Base-by-base conservation (phyloP, 2,329 filamentous ascomycete genomes). In the Penicillium sp. region DNA sequence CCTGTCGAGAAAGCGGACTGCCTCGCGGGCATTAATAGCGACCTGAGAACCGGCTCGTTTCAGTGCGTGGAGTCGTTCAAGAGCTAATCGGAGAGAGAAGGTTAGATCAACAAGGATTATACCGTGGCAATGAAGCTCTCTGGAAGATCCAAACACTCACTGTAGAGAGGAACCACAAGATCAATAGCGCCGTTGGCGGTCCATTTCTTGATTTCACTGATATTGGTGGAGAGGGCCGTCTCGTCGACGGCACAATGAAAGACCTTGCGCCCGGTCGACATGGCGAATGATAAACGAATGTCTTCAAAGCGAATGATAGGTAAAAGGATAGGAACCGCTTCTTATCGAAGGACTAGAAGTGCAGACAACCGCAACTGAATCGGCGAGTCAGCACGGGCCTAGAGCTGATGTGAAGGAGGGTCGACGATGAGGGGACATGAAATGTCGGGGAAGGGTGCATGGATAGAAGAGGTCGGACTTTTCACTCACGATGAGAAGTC, bases 161-260 rank as follows among this genome's bases (percentile, higher is more conserved):
- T 78, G 64, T 77, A 77, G 30, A 78, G 69, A 47, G 77, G 77
- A 47, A 79, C 74, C 46, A 77, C 71, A 33, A 79, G 70, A 52
- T 71, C 75, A 45, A 79, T 72, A 31, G 71, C 68, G 28, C 75
- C 75, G 47, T 75, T 72, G 22, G 72, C 69, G 41, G 76, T 74
- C 74, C 76, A 78, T 62, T 70, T 71, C 63, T 78, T 78, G 52
- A 79, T 75, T 60, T 78, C 76, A 49, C 73, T 74, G 55, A 79
- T 75, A 52, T 75, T 77, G 43, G 75, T 74, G 39, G 74, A 76
- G 48, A 79, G 62, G 40, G 75, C 75, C 42, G 75, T 78, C 57
- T 77, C 76, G 61, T 79, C 77, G 54, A 77, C 74, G 53, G 78
- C 74, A 67, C 76, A 78, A 63, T 76, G 72, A 56, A 77, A 75